phyloP scores from a whole-genome alignment of 306 rosid species.

The Quercus dentata region DNA sequence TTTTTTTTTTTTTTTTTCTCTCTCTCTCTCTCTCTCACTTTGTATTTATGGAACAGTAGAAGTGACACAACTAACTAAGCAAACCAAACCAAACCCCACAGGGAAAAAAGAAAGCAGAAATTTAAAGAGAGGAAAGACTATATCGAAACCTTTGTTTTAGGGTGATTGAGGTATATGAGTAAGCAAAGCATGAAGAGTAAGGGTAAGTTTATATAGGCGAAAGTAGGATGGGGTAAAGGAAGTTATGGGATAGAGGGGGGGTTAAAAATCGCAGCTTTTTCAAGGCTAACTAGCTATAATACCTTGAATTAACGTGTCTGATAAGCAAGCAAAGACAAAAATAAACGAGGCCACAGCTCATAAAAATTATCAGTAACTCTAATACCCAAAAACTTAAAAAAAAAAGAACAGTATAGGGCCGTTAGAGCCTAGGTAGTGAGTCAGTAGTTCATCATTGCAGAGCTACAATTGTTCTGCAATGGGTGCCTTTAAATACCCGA shows the following conservation, averaged over 20 bases:
- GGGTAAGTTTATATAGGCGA: slow-evolving; percentile 4
- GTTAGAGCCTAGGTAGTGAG: slow-evolving; percentile 19
- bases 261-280: slow-evolving; percentile 30
- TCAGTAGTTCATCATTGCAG: slow-evolving; percentile 27
- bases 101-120: not conserved
- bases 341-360: not conserved
- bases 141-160: not conserved
- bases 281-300: slow-evolving; percentile 10
- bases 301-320: slow-evolving; percentile 33
- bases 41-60: not conserved
- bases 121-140: not conserved
- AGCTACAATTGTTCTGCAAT: slow-evolving; percentile 10
- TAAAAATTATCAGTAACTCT: not conserved
- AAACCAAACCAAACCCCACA: not conserved
- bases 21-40: not conserved
- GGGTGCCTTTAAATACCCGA: slow-evolving; percentile 33
- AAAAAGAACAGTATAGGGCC: not conserved
- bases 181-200: not conserved
- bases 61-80: not conserved
- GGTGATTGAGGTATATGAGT: not conserved
- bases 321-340: slow-evolving; percentile 26
- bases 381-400: not conserved
- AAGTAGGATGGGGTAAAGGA: not conserved
- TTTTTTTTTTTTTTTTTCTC: not conserved
- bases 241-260: not conserved